A percentile compares a stretch with the other conserved stretches of the same genome.
Evolutionary conservation across 805 yeast species (phyloP).

Genomic region (Metschnikowia drakensbergensis): DNA sequence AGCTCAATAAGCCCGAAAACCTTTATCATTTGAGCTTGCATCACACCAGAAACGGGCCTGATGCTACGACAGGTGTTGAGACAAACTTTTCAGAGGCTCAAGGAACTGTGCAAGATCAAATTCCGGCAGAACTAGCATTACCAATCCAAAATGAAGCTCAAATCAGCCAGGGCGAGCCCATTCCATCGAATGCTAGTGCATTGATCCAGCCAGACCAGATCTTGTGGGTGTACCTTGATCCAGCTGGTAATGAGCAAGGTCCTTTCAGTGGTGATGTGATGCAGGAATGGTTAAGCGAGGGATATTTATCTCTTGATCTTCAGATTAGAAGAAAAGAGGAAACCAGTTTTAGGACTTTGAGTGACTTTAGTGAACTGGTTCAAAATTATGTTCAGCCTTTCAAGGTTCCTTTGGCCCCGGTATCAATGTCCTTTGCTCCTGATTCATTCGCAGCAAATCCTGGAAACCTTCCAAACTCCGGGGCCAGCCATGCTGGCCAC

Average conservation of each 20-base stretch:
- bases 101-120: not conserved
- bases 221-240: slow-evolving; percentile 73
- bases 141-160: not conserved
- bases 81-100: slow-evolving; percentile 1
- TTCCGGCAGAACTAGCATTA: not conserved
- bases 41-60: slow-evolving; percentile 6
- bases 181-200: slow-evolving; percentile 4
- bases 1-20: slow-evolving; percentile 27
- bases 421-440: slow-evolving; percentile 3
- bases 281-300: slow-evolving; percentile 72
- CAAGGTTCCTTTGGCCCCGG: slow-evolving; percentile 48
- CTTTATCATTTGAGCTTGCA: slow-evolving; percentile 37
- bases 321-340: slow-evolving; percentile 59
- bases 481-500: not conserved
- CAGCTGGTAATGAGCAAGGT: slow-evolving; percentile 69
- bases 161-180: not conserved
- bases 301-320: slow-evolving; percentile 55
- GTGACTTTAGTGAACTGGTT: slow-evolving; percentile 47
- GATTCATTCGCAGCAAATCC: not conserved
- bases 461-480: not conserved
- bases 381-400: slow-evolving; percentile 59
- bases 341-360: slow-evolving; percentile 45
- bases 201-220: slow-evolving; percentile 28
- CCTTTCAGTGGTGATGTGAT: slow-evolving; percentile 71
- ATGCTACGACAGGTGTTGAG: not conserved